Percentiles rank a stretch among this genome's conserved stretches.
These are phyloP conservation scores for Saururus chinensis DNA, from an alignment of 164 flowering plant species.

Conservation along the genomic window DNA sequence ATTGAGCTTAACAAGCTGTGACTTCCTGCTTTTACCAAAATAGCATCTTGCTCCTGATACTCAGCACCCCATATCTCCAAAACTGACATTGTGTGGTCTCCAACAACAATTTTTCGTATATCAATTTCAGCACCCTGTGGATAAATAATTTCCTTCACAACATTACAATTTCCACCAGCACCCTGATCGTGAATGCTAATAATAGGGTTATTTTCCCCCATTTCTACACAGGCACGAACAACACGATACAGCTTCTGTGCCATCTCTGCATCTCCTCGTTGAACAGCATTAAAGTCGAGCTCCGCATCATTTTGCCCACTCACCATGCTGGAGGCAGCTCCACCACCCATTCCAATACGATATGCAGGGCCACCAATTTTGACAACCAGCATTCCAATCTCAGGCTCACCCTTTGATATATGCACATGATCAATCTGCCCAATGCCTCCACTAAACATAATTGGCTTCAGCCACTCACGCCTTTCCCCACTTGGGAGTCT, in stretches of 20 bases:
- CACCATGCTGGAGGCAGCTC: conserved; percentile 97
- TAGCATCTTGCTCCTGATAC: conserved; percentile 96
- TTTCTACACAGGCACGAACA: conserved; percentile 83
- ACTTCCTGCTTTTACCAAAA: conserved; percentile 81
- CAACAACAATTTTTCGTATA: conserved; percentile 75
- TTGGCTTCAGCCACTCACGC: conserved; percentile 92
- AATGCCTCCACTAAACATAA: conserved; percentile 93
- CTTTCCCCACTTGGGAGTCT: conserved; percentile 85
- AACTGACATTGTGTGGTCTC: conserved; percentile 90
- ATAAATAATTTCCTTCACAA: conserved; percentile 89
- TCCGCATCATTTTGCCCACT: conserved; percentile 96
- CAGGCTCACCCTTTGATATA: conserved; percentile 84
- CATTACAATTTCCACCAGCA: conserved; percentile 97
- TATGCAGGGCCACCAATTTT: conserved; percentile 98
- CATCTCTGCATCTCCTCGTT: conserved; percentile 98
- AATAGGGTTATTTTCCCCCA: conserved; percentile 85
- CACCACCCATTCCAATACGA: conserved; percentile 98
- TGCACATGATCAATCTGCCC: conserved; percentile 88
- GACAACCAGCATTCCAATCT: conserved; percentile 86
- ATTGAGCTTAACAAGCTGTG: conserved; percentile 46
- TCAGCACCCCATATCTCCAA: conserved; percentile 99
- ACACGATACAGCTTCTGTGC: conserved; percentile 90
- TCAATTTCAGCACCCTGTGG: conserved; percentile 92
- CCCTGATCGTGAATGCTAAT: conserved; percentile 97
- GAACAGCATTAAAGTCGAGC: conserved; percentile 94